Percentiles rank a stretch among this genome's conserved stretches.
Conservation (phyloP, 305 asterid genomes). For the Coffea humblotiana region DNA sequence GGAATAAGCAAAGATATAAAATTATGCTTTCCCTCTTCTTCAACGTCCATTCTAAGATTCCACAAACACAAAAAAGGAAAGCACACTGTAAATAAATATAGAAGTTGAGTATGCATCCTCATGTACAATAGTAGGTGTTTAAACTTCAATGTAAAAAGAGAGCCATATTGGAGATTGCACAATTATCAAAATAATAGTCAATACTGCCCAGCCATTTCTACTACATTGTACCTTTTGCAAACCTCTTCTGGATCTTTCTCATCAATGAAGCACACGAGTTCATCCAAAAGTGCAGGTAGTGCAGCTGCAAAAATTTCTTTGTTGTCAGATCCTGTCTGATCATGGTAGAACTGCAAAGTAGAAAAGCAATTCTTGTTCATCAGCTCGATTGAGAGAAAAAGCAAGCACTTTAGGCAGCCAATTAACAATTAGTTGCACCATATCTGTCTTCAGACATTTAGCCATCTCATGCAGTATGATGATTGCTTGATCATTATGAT, state of each 20-base stretch:
- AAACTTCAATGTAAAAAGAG: background rate
- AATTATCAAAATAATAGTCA: background rate
- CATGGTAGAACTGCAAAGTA: slow-evolving; percentile 76
- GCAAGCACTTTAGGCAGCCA: slow-evolving; percentile 94
- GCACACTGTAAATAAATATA: background rate
- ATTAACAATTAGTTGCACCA: slow-evolving; percentile 66
- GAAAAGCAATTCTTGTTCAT: slow-evolving; percentile 54
- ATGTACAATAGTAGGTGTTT: background rate
- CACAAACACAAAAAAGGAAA: background rate
- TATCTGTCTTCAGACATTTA: slow-evolving; percentile 61
- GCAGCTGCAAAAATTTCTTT: slow-evolving; percentile 86
- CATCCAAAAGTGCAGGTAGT: slow-evolving; percentile 73
- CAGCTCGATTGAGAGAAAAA: slow-evolving; percentile 85
- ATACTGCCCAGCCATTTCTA: slow-evolving; percentile 8
- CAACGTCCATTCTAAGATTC: background rate
- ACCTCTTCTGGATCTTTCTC: slow-evolving; percentile 64
- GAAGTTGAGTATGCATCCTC: background rate
- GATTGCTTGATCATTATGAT: slow-evolving; percentile 60
- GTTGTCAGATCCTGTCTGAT: slow-evolving; percentile 59
- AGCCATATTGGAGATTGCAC: background rate
- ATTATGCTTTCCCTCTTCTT: background rate
- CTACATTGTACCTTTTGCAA: slow-evolving; percentile 54
- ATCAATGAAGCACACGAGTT: slow-evolving; percentile 85
- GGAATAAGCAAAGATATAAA: background rate
- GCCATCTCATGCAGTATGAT: slow-evolving; percentile 67